These are phyloP conservation scores for Piper longum DNA, from an alignment of 164 flowering plant genomes.

Conservation along the genomic window DNA sequence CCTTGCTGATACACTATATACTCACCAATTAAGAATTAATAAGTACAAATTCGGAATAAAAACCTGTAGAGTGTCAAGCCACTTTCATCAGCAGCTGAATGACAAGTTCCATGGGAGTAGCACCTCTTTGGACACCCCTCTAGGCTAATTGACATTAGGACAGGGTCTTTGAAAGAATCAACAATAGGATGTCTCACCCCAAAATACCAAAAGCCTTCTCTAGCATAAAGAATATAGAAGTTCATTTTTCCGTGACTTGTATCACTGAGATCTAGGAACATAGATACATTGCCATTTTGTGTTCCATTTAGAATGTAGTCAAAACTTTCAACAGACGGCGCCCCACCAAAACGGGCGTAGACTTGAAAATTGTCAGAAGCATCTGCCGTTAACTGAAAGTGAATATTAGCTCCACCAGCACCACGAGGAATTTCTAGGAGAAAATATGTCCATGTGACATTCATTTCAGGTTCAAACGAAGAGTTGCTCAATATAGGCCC, in stretches of 20 bases:
- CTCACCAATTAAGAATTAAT: neutral
- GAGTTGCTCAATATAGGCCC: conserved; percentile 54
- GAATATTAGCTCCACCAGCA: conserved; percentile 79
- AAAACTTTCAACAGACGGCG: conserved; percentile 51
- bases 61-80: conserved; percentile 77
- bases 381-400: conserved; percentile 38
- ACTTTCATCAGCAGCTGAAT: conserved; percentile 42
- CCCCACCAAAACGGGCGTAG: conserved; percentile 70
- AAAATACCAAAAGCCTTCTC: conserved; percentile 80
- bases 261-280: conserved; percentile 49
- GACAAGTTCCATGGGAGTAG: conserved; percentile 64
- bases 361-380: conserved; percentile 35
- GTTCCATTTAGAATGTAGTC: conserved; percentile 56
- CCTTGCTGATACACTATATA: too few species aligned
- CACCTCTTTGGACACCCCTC: conserved; percentile 80
- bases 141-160: conserved; percentile 47
- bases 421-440: conserved; percentile 62
- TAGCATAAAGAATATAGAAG: conserved; percentile 59
- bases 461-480: conserved; percentile 20
- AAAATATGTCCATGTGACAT: conserved; percentile 68
- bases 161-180: conserved; percentile 15
- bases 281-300: conserved; percentile 46
- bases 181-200: conserved; percentile 39
- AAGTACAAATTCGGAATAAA: neutral
- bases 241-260: conserved; percentile 36